Percentiles rank a stretch among this genome's conserved stretches.
Evolutionary conservation across 495 filamentous ascomycete species (phyloP).

Genomic region (Jackrogersella minutella): DNA sequence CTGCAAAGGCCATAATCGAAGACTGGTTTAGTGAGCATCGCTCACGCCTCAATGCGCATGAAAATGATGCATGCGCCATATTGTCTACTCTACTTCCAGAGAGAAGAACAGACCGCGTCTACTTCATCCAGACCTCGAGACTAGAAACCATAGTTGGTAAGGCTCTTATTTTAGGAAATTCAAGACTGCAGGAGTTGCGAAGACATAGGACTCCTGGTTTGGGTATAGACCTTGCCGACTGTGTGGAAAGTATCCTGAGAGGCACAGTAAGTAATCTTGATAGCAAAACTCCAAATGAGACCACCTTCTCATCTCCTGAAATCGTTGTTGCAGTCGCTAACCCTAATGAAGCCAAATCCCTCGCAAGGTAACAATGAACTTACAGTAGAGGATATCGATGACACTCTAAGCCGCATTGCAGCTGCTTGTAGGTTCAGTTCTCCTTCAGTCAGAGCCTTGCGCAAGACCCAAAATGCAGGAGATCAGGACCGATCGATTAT

Average conservation of each 20-base stretch:
- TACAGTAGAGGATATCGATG: conserved; percentile 79
- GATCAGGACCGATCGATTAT: conserved; percentile 60
- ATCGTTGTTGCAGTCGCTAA: conserved; percentile 4
- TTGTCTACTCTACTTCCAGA: conserved; percentile 79
- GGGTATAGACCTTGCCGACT: conserved; percentile 71
- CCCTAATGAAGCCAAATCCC: conserved; percentile 48
- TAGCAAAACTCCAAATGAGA: not conserved
- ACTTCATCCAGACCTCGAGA: conserved; percentile 65
- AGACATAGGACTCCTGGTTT: conserved; percentile 64
- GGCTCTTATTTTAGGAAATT: conserved; percentile 66
- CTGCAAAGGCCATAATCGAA: conserved; percentile 52
- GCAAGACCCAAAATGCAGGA: conserved; percentile 45
- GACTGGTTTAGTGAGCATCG: conserved; percentile 70
- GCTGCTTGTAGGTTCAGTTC: conserved; percentile 73
- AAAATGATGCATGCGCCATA: conserved; percentile 65
- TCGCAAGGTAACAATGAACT: conserved; percentile 49
- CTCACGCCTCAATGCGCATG: conserved; percentile 56
- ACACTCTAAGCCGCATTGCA: conserved; percentile 67
- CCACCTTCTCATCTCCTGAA: not conserved
- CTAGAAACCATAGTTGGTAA: conserved; percentile 71
- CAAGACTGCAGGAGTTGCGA: conserved; percentile 66
- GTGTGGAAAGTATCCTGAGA: conserved; percentile 70
- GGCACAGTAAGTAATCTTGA: conserved; percentile 62
- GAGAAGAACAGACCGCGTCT: conserved; percentile 77
- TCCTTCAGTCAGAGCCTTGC: conserved; percentile 60